Base-by-base conservation (phyloP, 108 stramenopile species). In the Nannochloropsis salina region DNA sequence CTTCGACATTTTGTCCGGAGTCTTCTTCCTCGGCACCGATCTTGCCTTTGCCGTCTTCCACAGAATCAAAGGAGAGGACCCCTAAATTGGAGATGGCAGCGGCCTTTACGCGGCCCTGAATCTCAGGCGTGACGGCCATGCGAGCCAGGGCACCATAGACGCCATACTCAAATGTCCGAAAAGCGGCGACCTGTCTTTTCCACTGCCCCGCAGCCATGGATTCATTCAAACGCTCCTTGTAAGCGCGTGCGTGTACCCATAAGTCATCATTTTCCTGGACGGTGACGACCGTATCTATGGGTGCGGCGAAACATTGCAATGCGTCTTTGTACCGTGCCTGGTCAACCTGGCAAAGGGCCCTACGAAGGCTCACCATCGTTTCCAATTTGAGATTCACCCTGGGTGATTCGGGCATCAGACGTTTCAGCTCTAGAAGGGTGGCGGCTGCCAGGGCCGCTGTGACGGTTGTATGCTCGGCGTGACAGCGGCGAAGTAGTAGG, bases 391-490 rank as follows among this genome's bases (percentile, higher is more conserved):
- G n/a, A n/a, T 74, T 74, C 61, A n/a, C 61, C 61, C 20, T 20
- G n/a, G 61, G 61, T 2, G 61, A 74, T 4, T 74, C 61, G n/a
- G 61, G 61, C 61, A 74, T 74, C 5, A 74, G 61, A 20, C 61
- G 61, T n/a, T 74, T 74, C n/a, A 74, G 5, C 61, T 74, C 61
- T 74, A 74, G 61, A 20, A 74, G 15, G 61, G 61, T 74, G 61
- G 61, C 61, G n/a, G 61, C 61, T 20, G 61, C 61, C 3, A 74
- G 61, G 15, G 61, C 61, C 15, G 61, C 61, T 3, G 61, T 74
- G 61, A 74, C 61, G 15, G 61, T 74, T n/a, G 61, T 74, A n/a
- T 74, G n/a, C n/a, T 74, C 61, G 61, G 61, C 61, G n/a, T 74
- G 61, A n/a, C 61, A 74, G 20, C 61, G 61, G 61, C n/a, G 61